These are phyloP conservation scores for Nemania diffusa DNA, from an alignment of 2,329 filamentous ascomycete species.

Conservation along the genomic window DNA sequence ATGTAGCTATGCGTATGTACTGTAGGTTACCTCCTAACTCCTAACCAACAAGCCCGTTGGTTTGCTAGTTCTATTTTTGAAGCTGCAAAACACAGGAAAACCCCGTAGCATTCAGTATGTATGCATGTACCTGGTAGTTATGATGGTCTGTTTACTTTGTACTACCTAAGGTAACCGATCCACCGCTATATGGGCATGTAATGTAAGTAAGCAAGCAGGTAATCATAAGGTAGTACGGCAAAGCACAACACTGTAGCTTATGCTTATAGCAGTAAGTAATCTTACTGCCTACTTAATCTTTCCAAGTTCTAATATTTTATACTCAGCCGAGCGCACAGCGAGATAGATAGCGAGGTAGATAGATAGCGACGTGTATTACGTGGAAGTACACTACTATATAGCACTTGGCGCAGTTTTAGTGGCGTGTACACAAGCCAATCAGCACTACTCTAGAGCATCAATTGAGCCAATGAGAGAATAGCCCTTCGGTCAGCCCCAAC, in stretches of 20 bases:
- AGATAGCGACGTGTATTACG: background rate
- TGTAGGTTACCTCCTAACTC: slow-evolving; percentile 11
- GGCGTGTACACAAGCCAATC: slow-evolving; percentile 3
- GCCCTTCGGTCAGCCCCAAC: background rate
- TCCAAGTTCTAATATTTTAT: background rate
- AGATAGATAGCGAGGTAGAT: too few species aligned
- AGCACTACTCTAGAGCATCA: background rate
- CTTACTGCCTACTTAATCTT: background rate
- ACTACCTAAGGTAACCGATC: slow-evolving; percentile 15
- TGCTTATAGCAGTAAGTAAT: background rate
- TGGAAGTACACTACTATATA: background rate
- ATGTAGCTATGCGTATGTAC: slow-evolving; percentile 2
- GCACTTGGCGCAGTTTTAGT: slow-evolving; percentile 3
- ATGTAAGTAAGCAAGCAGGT: slow-evolving; percentile 21
- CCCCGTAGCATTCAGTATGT: background rate
- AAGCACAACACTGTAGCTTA: background rate
- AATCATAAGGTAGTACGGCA: background rate
- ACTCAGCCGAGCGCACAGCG: background rate
- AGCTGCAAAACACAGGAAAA: slow-evolving; percentile 6
- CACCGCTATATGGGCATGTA: slow-evolving; percentile 7
- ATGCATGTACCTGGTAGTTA: background rate
- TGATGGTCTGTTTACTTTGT: background rate
- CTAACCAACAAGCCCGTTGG: background rate
- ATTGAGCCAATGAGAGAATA: slow-evolving; percentile 16
- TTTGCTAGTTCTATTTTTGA: slow-evolving; percentile 32